Conservation (phyloP, 2,329 filamentous ascomycete species). For the Monilinia laxa region DNA sequence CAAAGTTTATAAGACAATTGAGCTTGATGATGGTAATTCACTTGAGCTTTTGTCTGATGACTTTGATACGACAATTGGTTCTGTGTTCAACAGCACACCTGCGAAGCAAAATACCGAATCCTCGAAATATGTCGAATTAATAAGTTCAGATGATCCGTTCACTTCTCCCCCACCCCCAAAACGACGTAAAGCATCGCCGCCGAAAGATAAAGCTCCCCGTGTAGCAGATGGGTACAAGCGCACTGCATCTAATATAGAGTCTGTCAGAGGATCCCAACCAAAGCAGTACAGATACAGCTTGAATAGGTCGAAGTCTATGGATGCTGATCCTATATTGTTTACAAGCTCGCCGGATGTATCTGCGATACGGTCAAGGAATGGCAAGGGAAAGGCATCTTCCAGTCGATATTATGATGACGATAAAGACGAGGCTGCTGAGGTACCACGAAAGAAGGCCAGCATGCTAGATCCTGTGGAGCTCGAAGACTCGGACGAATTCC, state of each 20-base stretch:
- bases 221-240: conserved; percentile 27
- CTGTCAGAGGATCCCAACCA: conserved; percentile 35
- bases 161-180: conserved; percentile 25
- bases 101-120: neutral
- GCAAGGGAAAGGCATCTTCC: conserved; percentile 25
- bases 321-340: conserved; percentile 33
- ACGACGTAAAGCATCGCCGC: conserved; percentile 7
- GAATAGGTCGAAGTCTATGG: conserved; percentile 41
- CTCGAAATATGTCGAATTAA: conserved; percentile 23
- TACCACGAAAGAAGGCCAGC: neutral
- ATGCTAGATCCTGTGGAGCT: neutral
- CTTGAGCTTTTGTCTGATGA: conserved; percentile 36
- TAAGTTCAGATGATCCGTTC: conserved; percentile 40
- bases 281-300: conserved; percentile 31
- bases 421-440: neutral
- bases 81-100: neutral
- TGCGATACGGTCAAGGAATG: conserved; percentile 26
- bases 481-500: conserved; percentile 25
- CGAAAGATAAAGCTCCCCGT: conserved; percentile 14
- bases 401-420: conserved; percentile 17
- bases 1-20: neutral
- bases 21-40: conserved; percentile 6
- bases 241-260: conserved; percentile 41
- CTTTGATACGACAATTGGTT: conserved; percentile 44
- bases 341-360: conserved; percentile 38